These are phyloP conservation scores for Scheffersomyces ergatensis DNA, from an alignment of 805 yeast genomes.

Conservation along the genomic window DNA sequence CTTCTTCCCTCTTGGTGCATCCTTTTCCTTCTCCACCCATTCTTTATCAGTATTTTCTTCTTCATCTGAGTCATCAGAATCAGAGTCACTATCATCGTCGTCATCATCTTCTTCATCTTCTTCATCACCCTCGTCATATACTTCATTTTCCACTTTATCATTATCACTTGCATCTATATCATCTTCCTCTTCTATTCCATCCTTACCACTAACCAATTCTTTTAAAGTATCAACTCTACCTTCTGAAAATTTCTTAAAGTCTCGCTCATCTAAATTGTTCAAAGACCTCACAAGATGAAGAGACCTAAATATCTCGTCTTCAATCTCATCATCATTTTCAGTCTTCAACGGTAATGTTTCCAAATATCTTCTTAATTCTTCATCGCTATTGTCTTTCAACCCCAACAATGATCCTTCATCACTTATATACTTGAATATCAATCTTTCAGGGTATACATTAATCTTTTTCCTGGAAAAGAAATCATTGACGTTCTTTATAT, in stretches of 20 bases:
- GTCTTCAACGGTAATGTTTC: slow-evolving; percentile 57
- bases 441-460: slow-evolving; percentile 75
- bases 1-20: slow-evolving; percentile 65
- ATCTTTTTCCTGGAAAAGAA: slow-evolving; percentile 74
- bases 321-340: slow-evolving; percentile 54
- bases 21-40: slow-evolving; percentile 41
- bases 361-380: slow-evolving; percentile 40
- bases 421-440: slow-evolving; percentile 74
- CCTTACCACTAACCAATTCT: slow-evolving; percentile 47
- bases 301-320: slow-evolving; percentile 85
- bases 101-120: slow-evolving; percentile 22
- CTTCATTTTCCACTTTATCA: slow-evolving; percentile 28
- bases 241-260: slow-evolving; percentile 70
- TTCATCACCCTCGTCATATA: slow-evolving; percentile 25
- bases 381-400: slow-evolving; percentile 37
- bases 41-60: slow-evolving; percentile 16
- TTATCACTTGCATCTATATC: slow-evolving; percentile 20
- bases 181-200: slow-evolving; percentile 25
- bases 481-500: slow-evolving; percentile 90
- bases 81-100: slow-evolving; percentile 27
- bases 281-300: slow-evolving; percentile 74
- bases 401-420: slow-evolving; percentile 42
- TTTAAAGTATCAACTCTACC: slow-evolving; percentile 81
- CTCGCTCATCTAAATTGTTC: slow-evolving; percentile 86
- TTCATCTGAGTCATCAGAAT: slow-evolving; percentile 28